Conservation (phyloP, 2,329 filamentous ascomycete genomes). For the Sclerotinia borealis region DNA sequence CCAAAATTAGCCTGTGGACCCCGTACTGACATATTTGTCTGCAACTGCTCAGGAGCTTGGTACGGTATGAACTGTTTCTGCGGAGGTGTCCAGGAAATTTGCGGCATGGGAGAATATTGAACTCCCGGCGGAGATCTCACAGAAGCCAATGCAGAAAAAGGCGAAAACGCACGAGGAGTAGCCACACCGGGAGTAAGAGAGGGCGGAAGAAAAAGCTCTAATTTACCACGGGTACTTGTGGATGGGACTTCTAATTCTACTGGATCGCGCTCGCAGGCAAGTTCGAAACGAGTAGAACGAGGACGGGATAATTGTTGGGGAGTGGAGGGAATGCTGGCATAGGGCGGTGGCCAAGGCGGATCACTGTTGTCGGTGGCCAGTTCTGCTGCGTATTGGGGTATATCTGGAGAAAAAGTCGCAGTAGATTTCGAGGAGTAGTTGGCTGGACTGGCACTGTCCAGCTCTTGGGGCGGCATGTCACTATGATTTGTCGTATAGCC, state of each 20-base stretch:
- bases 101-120: background rate
- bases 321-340: background rate
- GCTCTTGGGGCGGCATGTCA: background rate
- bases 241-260: slow-evolving; percentile 3
- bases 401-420: background rate
- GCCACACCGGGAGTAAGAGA: background rate
- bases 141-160: background rate
- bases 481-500: background rate
- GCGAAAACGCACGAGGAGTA: background rate
- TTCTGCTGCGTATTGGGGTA: background rate
- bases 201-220: background rate
- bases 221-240: background rate
- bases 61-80: background rate
- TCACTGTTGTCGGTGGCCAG: slow-evolving; percentile 1
- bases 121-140: background rate
- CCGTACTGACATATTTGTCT: background rate
- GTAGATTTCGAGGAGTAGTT: background rate
- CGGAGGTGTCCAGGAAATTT: background rate
- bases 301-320: background rate
- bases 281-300: slow-evolving; percentile 1
- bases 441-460: background rate
- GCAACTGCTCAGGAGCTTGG: background rate
- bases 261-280: background rate
- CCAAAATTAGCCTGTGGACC: background rate
- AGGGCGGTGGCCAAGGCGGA: background rate